phyloP scores from a whole-genome alignment of 83 land plant genomes.

The Isoetes engelmannii region DNA sequence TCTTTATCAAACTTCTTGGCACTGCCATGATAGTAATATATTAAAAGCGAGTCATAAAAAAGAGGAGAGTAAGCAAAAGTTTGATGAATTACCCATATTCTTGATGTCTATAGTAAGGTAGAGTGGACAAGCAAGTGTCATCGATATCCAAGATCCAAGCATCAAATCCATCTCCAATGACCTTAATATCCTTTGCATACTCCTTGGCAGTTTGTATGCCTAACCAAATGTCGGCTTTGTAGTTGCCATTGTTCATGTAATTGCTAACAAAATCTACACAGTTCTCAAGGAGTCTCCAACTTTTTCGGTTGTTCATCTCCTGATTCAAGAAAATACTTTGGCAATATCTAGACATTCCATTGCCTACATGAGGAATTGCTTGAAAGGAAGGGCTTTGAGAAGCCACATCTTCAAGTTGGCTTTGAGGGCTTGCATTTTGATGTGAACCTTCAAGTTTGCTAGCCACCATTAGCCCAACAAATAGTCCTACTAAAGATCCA shows the following conservation, averaged over 20 bases:
- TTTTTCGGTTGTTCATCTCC: conserved; percentile 43
- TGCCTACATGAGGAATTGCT: no score
- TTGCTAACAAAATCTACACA: conserved; percentile 36
- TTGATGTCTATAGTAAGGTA: conserved; percentile 38
- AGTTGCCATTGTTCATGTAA: conserved; percentile 56
- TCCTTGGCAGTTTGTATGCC: conserved; percentile 19
- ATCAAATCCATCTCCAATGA: conserved; percentile 36
- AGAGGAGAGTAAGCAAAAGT: neutral
- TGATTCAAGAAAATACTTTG: conserved; percentile 59
- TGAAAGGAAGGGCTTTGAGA: no score
- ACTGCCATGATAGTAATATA: conserved; percentile 14
- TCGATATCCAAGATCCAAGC: conserved; percentile 62
- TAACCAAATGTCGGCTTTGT: conserved; percentile 32
- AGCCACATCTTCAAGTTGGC: no score
- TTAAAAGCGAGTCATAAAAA: neutral
- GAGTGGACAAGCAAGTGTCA: conserved; percentile 55
- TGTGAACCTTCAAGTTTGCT: no score
- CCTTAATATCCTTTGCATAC: conserved; percentile 15
- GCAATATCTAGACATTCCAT: conserved; percentile 21
- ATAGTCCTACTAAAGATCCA: no score
- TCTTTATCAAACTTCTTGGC: conserved; percentile 41
- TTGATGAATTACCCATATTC: conserved; percentile 42
- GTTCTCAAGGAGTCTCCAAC: conserved; percentile 49
- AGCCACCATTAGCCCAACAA: no score
- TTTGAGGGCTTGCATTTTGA: no score